Evolutionary conservation across 1,139 yeast species (phyloP), one percentile per base, ranked within the genome.

Genomic region (Hemisphaericaspora xylanilytica): DNA sequence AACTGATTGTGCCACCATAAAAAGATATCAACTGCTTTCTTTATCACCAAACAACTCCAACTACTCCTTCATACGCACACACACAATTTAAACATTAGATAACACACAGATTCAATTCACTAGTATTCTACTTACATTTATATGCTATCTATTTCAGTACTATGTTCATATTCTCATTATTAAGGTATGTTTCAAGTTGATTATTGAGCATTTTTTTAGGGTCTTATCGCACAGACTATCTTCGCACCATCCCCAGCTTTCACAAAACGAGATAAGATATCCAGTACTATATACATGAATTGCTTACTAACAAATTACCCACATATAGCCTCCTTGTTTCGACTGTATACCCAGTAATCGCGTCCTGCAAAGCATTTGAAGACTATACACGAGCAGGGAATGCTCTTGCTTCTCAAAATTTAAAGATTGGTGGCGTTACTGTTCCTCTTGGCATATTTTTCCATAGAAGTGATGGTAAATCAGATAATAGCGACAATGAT

Each of bases 281-380:
- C 5, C 3, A 8, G 11, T 5, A 9, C 4, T n/a, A n/a, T n/a
- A n/a, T n/a, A n/a, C n/a, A n/a, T 15, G 10, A 14, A 30, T 5
- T 30, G 29, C 37, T 35, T 28, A 35, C 37, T 28, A 17, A 25
- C 2, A 4, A n/a, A n/a, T n/a, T n/a, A n/a, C n/a, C n/a, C n/a
- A 7, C 28, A 16, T 25, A n/a, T 25, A 45, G 50, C 25, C 35
- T 40, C 28, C 42, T 66, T 21, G 61, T 75, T 35, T 64, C 80
- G 1, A 62, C 71, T 20, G 61, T 72, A 12, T 75, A 73, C 53
- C 86, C 86, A 3, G 58, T 75, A 8, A 55, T 73, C 45, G 76
- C 78, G 36, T 73, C 84, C 0, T 76, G 63, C 52, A 69, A 65
- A 44, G 78, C 84, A 3, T 67, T 77, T 45, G 68, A 73, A 45